Conservation (phyloP, 78 protist genomes). For the Cavenderia fasciculata region DNA sequence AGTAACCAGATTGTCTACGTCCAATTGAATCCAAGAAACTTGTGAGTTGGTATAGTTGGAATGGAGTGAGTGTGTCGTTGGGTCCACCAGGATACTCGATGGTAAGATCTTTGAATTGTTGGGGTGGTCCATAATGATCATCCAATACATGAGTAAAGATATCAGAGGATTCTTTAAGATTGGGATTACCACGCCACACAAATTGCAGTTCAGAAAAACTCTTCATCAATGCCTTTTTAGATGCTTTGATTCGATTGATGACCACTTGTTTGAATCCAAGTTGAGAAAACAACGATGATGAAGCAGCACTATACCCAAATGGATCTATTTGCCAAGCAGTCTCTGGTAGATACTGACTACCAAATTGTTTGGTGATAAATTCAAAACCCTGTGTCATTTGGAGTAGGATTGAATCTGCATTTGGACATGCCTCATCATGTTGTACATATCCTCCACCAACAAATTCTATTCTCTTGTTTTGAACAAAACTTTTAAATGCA, state of each 20-base stretch:
- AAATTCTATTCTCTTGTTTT: slow-evolving; percentile 68
- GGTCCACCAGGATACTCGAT: neutral
- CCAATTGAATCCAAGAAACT: neutral
- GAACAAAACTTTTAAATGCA: slow-evolving; percentile 19
- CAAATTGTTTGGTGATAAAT: slow-evolving; percentile 47
- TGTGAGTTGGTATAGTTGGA: neutral
- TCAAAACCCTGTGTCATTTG: slow-evolving; percentile 89
- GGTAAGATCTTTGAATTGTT: no score
- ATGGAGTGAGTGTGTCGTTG: no score
- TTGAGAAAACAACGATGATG: neutral
- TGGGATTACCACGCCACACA: slow-evolving; percentile 12
- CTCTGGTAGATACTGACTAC: slow-evolving; percentile 19
- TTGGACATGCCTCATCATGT: slow-evolving; percentile 89
- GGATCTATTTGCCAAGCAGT: slow-evolving; percentile 58
- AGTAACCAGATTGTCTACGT: neutral
- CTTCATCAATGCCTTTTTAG: neutral
- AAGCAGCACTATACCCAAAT: slow-evolving; percentile 5
- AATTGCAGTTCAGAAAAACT: neutral
- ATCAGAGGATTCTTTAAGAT: neutral
- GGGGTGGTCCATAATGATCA: slow-evolving; percentile 22
- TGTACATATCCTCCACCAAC: slow-evolving; percentile 89
- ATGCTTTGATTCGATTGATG: neutral
- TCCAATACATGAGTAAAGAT: slow-evolving; percentile 41
- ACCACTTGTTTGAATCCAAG: neutral
- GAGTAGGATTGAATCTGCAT: slow-evolving; percentile 55